Evolutionary conservation across 2,329 filamentous ascomycete genomes (phyloP).

Genomic region (Colletotrichum scovillei): DNA sequence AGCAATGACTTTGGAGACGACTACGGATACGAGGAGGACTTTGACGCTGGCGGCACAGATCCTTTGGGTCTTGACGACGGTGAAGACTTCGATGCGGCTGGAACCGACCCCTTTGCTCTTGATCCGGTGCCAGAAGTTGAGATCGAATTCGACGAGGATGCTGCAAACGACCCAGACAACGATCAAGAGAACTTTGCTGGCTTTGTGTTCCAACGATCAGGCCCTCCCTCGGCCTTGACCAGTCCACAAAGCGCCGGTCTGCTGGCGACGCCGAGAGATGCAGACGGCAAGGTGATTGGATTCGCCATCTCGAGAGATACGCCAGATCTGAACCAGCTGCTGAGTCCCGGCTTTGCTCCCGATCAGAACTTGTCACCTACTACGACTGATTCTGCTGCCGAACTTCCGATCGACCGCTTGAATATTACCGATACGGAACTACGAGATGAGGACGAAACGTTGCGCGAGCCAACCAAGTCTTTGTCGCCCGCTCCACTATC

Average conservation of each 20-base stretch:
- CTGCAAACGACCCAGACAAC: constrained; percentile 59
- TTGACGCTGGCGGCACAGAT: constrained; percentile 33
- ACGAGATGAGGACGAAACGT: constrained; percentile 15
- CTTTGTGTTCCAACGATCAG: constrained; percentile 68
- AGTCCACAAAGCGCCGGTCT: constrained; percentile 62
- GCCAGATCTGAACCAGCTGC: constrained; percentile 40
- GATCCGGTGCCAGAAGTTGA: constrained; percentile 28
- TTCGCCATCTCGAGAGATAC: constrained; percentile 65
- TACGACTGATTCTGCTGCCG: constrained; percentile 43
- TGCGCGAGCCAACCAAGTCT: constrained; percentile 39
- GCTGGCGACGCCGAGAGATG: constrained; percentile 65
- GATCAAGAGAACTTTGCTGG: constrained; percentile 72
- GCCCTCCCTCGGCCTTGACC: constrained; percentile 60
- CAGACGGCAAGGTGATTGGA: constrained; percentile 65
- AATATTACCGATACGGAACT: constrained; percentile 37
- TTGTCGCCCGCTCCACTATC: constrained; percentile 20
- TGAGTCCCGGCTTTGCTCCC: constrained; percentile 3
- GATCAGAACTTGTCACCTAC: constrained; percentile 25
- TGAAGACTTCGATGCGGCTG: constrained; percentile 15
- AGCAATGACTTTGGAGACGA: constrained; percentile 60
- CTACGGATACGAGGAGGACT: constrained; percentile 44
- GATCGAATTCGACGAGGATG: constrained; percentile 37
- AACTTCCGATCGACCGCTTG: constrained; percentile 57
- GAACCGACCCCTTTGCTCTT: constrained; percentile 8
- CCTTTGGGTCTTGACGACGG: constrained; percentile 38